Conservation (phyloP, 441 rosid species). For the Populus hybrid region DNA sequence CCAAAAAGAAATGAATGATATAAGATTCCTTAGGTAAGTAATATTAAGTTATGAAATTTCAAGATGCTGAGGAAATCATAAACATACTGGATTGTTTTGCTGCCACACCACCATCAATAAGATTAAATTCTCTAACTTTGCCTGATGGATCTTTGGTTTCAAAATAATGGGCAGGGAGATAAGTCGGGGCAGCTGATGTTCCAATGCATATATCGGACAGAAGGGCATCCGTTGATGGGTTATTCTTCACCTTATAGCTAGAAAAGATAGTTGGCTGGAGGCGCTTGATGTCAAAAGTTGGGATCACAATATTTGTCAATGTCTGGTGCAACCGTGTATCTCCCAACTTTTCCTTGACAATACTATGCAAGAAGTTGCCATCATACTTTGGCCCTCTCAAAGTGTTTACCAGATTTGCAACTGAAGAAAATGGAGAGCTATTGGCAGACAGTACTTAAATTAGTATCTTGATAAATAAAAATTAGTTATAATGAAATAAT, state of each 20-base stretch:
- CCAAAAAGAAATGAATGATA: neutral
- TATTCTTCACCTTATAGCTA: constrained; percentile 23
- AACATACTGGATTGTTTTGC: neutral
- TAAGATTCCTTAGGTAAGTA: neutral
- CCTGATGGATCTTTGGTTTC: neutral
- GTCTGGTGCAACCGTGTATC: constrained; percentile 28
- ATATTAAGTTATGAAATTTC: neutral
- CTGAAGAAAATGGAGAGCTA: neutral
- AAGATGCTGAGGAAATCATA: neutral
- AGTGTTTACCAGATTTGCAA: constrained; percentile 3
- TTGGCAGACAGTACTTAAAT: neutral
- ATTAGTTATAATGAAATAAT: too few relatives aligned
- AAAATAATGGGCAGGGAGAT: neutral
- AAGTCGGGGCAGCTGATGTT: neutral
- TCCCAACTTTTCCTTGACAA: constrained; percentile 30
- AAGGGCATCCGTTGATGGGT: constrained; percentile 2
- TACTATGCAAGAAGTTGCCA: constrained; percentile 23
- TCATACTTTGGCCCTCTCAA: constrained; percentile 30
- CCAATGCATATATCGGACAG: neutral
- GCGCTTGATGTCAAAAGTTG: constrained; percentile 39
- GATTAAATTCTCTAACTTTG: neutral
- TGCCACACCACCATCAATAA: neutral
- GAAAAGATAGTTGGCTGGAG: constrained; percentile 48
- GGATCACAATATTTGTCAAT: constrained; percentile 40
- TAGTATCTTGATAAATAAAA: too few relatives aligned